Evolutionary conservation across 1,284 basidiomycete species (phyloP), one percentile per base, ranked within the genome.

Genomic region (Sanghuangporus sanghuang): DNA sequence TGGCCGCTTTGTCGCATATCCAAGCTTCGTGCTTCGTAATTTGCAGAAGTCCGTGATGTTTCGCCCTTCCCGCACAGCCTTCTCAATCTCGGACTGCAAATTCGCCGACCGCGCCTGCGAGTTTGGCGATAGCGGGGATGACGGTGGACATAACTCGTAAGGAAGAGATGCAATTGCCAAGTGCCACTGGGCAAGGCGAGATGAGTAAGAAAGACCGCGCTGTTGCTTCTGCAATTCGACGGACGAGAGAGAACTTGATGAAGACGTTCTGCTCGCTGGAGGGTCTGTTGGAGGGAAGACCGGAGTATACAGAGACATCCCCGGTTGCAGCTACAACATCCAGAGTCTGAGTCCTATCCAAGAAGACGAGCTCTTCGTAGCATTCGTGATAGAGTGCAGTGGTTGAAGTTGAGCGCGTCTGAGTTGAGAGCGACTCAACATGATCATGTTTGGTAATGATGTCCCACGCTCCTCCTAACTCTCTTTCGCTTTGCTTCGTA

Each of bases 221-320:
- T 48, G 14, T 5, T 59, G 56, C 39, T 46, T 35, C 27, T 35
- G 27, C 35, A 61, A 49, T 38, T 53, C 56, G 23, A 39, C 35
- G 18, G 50, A 59, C 11, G 52, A 27, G 39, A 48, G 35, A 35
- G 58, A 61, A 44, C 56, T 56, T 11, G 50, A 55, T 23, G 67
- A 58, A 6, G 53, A 16, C 14, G 61, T 57, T 27, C 50, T 52
- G 32, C 32, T 21, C 11, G 62, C 50, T 49, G 65, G 52, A 3
- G 50, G 32, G 23, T 59, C 50, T 27, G 62, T 62, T 16, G 57
- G 61, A 12, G 67, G 67, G 46, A 68, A 68, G 23, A 68, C 59
- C 7, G 67, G 67, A 16, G 66, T 67, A 46, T 68, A 68, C 39
- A 66, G 61, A n/a, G 67, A 58, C 64, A 65, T 65, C 35, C 27